Evolutionary conservation across 148 eudicot genomes (phyloP).

Genomic region (Polygonum maritimum): DNA sequence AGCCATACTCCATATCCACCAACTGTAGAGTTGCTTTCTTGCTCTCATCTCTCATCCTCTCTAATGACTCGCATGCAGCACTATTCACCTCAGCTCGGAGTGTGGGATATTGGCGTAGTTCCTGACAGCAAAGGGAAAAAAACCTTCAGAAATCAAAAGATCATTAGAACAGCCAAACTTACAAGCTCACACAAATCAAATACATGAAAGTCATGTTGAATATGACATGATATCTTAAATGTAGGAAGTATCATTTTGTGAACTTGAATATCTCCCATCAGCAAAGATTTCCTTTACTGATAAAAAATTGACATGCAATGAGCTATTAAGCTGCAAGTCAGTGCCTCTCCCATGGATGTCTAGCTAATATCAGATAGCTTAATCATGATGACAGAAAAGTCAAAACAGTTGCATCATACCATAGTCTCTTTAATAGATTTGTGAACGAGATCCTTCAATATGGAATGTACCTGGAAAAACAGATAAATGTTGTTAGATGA

Average conservation of each 20-base stretch:
- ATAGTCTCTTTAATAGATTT: constrained; percentile 71
- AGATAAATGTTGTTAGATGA: constrained; percentile 15
- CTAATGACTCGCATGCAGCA: constrained; percentile 82
- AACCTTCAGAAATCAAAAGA: not conserved
- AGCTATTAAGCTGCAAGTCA: not conserved
- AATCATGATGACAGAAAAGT: not conserved
- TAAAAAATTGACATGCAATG: not conserved
- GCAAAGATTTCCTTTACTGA: not conserved
- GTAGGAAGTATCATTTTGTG: not conserved
- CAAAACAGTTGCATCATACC: constrained; percentile 28
- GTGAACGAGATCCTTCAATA: constrained; percentile 83
- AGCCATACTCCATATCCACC: constrained; percentile 91
- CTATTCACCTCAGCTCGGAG: constrained; percentile 71
- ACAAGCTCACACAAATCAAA: not conserved
- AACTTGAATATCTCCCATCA: not conserved
- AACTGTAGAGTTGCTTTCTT: constrained; percentile 81
- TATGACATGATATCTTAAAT: too few relatives aligned
- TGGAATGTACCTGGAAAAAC: constrained; percentile 68
- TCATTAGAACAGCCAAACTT: not conserved
- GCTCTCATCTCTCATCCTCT: constrained; percentile 92
- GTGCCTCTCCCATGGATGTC: not conserved
- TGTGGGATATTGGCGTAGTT: constrained; percentile 82
- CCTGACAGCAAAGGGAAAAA: constrained; percentile 39
- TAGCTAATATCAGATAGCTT: not conserved
- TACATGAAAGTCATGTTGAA: not conserved